These are phyloP conservation scores for Trichoderma sp. DNA, from an alignment of 2,329 filamentous ascomycete species.

Conservation along the genomic window DNA sequence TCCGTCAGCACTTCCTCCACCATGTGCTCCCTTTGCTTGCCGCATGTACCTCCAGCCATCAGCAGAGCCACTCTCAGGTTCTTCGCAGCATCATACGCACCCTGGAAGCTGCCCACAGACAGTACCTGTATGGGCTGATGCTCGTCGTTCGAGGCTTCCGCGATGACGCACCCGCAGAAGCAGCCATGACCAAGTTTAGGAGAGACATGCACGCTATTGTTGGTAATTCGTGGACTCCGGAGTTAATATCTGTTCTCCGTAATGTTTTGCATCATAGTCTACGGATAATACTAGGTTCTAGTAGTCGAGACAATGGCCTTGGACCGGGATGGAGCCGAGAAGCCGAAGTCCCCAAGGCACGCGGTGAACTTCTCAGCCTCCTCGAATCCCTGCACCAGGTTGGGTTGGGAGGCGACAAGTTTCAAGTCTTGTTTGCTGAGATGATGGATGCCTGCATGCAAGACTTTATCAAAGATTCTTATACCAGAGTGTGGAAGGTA, in stretches of 20 bases:
- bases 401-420: constrained; percentile 65
- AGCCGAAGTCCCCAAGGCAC: constrained; percentile 36
- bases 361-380: constrained; percentile 52
- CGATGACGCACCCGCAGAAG: constrained; percentile 35
- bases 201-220: constrained; percentile 63
- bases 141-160: constrained; percentile 50
- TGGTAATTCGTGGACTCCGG: constrained; percentile 57
- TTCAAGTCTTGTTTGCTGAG: constrained; percentile 69
- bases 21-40: constrained; percentile 57
- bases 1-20: constrained; percentile 58
- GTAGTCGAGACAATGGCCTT: constrained; percentile 18
- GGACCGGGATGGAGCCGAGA: constrained; percentile 25
- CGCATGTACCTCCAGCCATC: constrained; percentile 47
- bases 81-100: constrained; percentile 53
- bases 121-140: constrained; percentile 55
- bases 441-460: constrained; percentile 66
- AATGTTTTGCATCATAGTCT: constrained; percentile 54
- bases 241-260: constrained; percentile 53
- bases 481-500: constrained; percentile 58
- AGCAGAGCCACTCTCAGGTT: constrained; percentile 44
- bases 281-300: constrained; percentile 43
- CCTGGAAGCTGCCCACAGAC: constrained; percentile 57
- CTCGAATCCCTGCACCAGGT: constrained; percentile 60
- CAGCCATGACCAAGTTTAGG: constrained; percentile 50
- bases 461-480: constrained; percentile 59